Evolutionary conservation across 2,329 filamentous ascomycete species (phyloP), one percentile per base, ranked within the genome.

Genomic region (Fusarium paranaense): DNA sequence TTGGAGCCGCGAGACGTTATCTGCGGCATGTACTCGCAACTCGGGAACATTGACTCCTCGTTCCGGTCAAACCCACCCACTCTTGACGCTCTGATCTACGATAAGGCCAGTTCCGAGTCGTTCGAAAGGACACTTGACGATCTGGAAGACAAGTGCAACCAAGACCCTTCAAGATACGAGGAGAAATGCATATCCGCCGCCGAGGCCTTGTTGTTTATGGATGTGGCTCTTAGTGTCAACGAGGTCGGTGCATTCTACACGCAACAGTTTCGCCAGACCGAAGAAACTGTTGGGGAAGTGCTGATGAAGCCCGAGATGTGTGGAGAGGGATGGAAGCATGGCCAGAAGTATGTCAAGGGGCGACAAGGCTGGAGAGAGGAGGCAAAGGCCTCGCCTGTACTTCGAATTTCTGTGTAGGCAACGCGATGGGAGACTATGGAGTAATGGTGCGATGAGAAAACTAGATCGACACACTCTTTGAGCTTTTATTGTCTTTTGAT

Each of bases 291-390:
- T 20, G 18, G 4, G 27, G 11, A 54, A 6, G 27, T 33, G 27
- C 30, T 54, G 11, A 32, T 5, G 27, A 54, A 54, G 50, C 50
- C 18, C 50, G 27, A 30, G 18, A 33, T 54, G 27, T 54, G 50
- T 8, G 50, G 50, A n/a, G 50, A 54, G 18, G 27, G 50, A 5
- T 54, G 50, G 50, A 54, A 54, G 50, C 6, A 54, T 54, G 50
- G 50, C 11, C 18, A 32, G 50, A 20, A 6, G 11, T 54, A 54
- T 54, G 6, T 54, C 50, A n/a, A 32, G 50, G 3, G 3, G 50
- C 50, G 50, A 54, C 6, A 14, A 11, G 2, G 10, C 2, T 13
- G 9, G 45, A 2, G 9, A 30, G 18, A 1, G 5, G 10, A 52
- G 47, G 10, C 9, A 30, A 27, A 30, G 45, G 25, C 8, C 8